Base-by-base conservation (phyloP, 257 asterid genomes). In the Capsicum baccatum region DNA sequence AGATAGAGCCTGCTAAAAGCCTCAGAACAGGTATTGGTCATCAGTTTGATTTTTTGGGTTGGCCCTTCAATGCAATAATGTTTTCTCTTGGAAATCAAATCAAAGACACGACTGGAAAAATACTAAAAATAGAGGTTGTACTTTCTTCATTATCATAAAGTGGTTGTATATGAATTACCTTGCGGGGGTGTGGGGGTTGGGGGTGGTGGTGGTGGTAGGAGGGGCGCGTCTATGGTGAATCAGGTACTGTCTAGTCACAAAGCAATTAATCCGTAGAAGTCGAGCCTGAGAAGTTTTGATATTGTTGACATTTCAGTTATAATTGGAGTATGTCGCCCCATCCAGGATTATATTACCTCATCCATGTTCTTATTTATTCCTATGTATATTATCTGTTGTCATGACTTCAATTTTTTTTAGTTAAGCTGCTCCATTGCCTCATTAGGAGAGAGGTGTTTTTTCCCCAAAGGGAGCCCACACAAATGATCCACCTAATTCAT, bases 401-500 rank as follows among this genome's bases (percentile, higher is more conserved):
- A 16, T 70, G 4, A 70, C 35, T 70, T 70, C 35, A 68, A 17
- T 42, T 69, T 69, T 69, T 44, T 70, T 44, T 71, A n/a, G 79
- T 71, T 47, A 71, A 44, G 79, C 58, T 71, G 58, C 79, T 44
- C 12, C 0, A 10, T 47, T 13, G 39, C 79, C 17, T 71, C 58
- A 71, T 71, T n/a, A 44, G 4, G 37, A 71, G 56, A 67, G 58
- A 64, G 42, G 12, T 1, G 0, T 15, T n/a, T 71, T 44, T 47
- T 9, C 2, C n/a, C 17, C 3, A 47, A 44, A 19, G 39, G n/a
- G 10, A 10, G 79, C 58, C 56, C 58, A 10, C 57, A 2, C 79
- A 70, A 44, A 42, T 42, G 21, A 70, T 70, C 39, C 47, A 71
- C 79, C 79, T 71, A 71, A 17, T 16, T 70, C 79, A 70, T 70